Percentiles rank a stretch among this genome's conserved stretches.
Conservation (phyloP, 2,329 filamentous ascomycete species). For the Teratosphaeria destructans region DNA sequence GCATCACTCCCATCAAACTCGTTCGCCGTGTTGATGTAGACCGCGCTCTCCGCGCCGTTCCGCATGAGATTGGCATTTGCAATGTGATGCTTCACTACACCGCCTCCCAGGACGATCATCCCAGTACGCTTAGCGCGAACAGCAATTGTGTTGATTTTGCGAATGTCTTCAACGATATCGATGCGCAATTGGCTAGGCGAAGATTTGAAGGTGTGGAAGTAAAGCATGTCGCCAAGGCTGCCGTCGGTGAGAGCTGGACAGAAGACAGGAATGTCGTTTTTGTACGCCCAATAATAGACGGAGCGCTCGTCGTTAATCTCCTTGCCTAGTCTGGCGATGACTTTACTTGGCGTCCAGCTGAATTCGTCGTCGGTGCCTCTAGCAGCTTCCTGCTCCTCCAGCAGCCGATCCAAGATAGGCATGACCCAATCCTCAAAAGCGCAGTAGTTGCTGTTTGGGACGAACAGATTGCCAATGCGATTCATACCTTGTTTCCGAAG, state of each 20-base stretch:
- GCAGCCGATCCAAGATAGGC: slow-evolving; percentile 87
- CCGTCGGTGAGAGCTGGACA: slow-evolving; percentile 93
- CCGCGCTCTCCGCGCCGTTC: slow-evolving; percentile 91
- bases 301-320: slow-evolving; percentile 90
- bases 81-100: slow-evolving; percentile 96
- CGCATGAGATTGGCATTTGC: slow-evolving; percentile 96
- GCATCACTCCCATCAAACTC: slow-evolving; percentile 98
- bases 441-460: slow-evolving; percentile 96
- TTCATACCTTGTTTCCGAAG: slow-evolving; percentile 82
- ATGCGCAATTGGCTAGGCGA: slow-evolving; percentile 72
- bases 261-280: slow-evolving; percentile 94
- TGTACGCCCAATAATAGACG: slow-evolving; percentile 95
- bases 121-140: slow-evolving; percentile 79
- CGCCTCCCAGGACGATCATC: slow-evolving; percentile 92
- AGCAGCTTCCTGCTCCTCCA: slow-evolving; percentile 78
- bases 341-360: slow-evolving; percentile 88
- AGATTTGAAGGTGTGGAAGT: slow-evolving; percentile 92
- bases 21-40: slow-evolving; percentile 95
- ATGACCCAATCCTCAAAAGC: slow-evolving; percentile 96
- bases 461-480: slow-evolving; percentile 88
- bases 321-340: slow-evolving; percentile 79
- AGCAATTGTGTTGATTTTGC: slow-evolving; percentile 82
- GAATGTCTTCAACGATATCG: slow-evolving; percentile 89
- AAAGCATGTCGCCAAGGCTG: slow-evolving; percentile 93
- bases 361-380: slow-evolving; percentile 52